These are phyloP conservation scores for Daldinia grandis DNA, from an alignment of 495 filamentous ascomycete species.

Conservation along the genomic window DNA sequence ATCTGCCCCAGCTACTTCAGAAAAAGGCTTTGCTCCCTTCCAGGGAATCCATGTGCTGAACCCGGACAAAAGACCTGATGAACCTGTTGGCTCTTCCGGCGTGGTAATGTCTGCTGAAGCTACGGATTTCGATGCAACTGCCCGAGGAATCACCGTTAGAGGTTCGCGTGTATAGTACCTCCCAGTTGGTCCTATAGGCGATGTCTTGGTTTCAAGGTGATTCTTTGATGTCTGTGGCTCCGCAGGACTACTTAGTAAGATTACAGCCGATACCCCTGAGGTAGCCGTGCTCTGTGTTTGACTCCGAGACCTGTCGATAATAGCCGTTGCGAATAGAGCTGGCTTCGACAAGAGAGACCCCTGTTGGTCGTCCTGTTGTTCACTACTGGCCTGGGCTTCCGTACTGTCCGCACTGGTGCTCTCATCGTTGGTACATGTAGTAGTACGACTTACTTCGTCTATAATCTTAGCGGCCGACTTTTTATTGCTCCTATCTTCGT, in stretches of 20 bases:
- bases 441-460: constrained; percentile 57
- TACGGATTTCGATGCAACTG: constrained; percentile 9
- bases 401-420: constrained; percentile 30
- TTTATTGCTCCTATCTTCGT: constrained; percentile 60
- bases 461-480: constrained; percentile 60
- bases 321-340: constrained; percentile 55
- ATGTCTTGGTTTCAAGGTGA: constrained; percentile 31
- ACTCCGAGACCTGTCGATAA: constrained; percentile 51
- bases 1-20: not conserved
- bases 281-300: constrained; percentile 19
- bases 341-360: constrained; percentile 49
- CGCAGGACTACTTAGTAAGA: constrained; percentile 14
- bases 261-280: not conserved
- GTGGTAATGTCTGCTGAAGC: constrained; percentile 4
- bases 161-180: constrained; percentile 17
- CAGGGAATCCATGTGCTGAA: constrained; percentile 24
- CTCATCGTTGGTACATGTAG: constrained; percentile 43
- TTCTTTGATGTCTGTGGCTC: constrained; percentile 24
- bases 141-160: constrained; percentile 9
- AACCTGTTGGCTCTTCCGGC: constrained; percentile 10
- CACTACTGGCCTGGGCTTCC: constrained; percentile 35
- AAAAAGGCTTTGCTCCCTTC: constrained; percentile 1
- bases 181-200: not conserved
- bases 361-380: constrained; percentile 21
- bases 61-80: constrained; percentile 5